Base-by-base conservation (phyloP, 805 yeast species). In the Spathaspora hagerdaliae region DNA sequence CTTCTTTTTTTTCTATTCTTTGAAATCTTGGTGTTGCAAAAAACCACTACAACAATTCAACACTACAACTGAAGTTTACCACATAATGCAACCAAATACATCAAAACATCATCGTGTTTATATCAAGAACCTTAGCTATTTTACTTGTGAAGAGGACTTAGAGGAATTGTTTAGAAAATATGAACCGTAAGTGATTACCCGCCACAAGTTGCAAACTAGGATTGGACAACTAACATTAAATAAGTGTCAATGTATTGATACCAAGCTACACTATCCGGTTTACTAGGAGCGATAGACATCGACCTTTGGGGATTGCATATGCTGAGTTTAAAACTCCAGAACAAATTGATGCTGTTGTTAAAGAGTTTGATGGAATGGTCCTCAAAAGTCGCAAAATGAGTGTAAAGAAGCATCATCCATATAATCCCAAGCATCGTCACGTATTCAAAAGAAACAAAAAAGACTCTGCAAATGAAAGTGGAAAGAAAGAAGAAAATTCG, bases 191-290 rank as follows among this genome's bases (percentile, higher is more conserved):
- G 79, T 51, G 31, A 19, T 40, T 45, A 41, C 46, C 42, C 42
- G 34, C 42, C 13, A 36, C 27, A 39, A 12, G 32, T 11, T 29
- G 32, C 32, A 29, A 29, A 29, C 9, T 29, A 9, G 12, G 5
- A 9, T 29, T 29, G 32, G 32, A 3, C 32, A 29, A 46, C 50
- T 42, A 46, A 43, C 45, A 29, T 7, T 15, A 15, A 24, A n/a
- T 12, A 36, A 54, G 56, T 38, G 7, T 67, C 68, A 57, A 54
- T 24, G 77, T 79, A 3, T 62, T 81, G 51, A 72, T 81, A 42
- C 86, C 85, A 27, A 74, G 76, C 47, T 77, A 75, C 51, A 75
- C 81, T 2, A 68, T 78, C 13, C 67, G 77, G 31, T 77, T 78
- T 10, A 63, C 71, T 46, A 66, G 75, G 38, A 56, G 56, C 6